phyloP scores from a whole-genome alignment of 2,329 filamentous ascomycete genomes.

The Calonectria montana region DNA sequence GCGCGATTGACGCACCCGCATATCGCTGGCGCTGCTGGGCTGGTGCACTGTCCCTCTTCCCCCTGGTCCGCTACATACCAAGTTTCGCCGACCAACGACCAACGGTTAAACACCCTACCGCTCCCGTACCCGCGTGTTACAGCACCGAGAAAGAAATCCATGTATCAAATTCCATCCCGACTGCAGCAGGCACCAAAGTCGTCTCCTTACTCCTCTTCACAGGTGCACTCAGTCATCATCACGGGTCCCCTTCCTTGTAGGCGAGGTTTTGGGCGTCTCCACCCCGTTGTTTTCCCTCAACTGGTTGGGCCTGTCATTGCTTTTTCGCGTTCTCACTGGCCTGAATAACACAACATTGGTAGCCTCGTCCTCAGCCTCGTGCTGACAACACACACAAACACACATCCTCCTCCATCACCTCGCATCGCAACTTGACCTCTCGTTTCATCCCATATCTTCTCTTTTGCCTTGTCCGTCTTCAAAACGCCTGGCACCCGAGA shows the following conservation, averaged over 20 bases:
- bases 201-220: background rate
- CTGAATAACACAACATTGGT: slow-evolving; percentile 30
- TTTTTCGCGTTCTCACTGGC: slow-evolving; percentile 30
- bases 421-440: background rate
- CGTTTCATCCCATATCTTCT: background rate
- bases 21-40: background rate
- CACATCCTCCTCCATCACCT: background rate
- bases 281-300: slow-evolving; percentile 27
- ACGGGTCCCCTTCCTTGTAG: slow-evolving; percentile 10
- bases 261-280: slow-evolving; percentile 23
- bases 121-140: slow-evolving; percentile 1
- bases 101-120: background rate
- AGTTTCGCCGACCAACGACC: slow-evolving; percentile 11
- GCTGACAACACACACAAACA: slow-evolving; percentile 14
- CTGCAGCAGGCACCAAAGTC: background rate
- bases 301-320: slow-evolving; percentile 35
- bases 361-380: slow-evolving; percentile 33
- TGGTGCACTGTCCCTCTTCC: background rate
- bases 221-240: background rate
- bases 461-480: background rate
- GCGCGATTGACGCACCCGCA: slow-evolving; percentile 1
- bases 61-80: slow-evolving; percentile 10
- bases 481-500: slow-evolving; percentile 6
- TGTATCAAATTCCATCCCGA: slow-evolving; percentile 11
- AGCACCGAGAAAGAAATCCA: slow-evolving; percentile 7